Conservation (phyloP, 2,329 filamentous ascomycete species). For the Colletotrichum spinosum region DNA sequence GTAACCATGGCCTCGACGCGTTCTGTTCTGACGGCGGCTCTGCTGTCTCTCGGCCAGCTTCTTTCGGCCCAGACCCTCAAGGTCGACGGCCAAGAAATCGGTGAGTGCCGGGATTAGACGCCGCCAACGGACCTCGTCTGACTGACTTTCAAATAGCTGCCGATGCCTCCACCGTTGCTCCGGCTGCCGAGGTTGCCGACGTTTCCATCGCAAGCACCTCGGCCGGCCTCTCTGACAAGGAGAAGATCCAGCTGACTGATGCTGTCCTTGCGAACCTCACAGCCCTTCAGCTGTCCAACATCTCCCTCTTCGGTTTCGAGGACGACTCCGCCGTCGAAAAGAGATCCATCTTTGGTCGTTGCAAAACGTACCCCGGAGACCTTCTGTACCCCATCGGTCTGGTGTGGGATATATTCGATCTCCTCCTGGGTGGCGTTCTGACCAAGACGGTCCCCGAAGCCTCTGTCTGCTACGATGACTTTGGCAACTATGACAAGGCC, state of each 20-base stretch:
- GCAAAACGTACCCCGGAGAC: conserved; percentile 51
- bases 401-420: conserved; percentile 50
- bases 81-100: conserved; percentile 40
- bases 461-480: conserved; percentile 48
- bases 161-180: conserved; percentile 41
- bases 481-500: conserved; percentile 45
- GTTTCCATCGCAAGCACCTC: conserved; percentile 14
- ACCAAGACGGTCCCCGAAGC: conserved; percentile 48
- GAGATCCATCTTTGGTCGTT: conserved; percentile 40
- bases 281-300: conserved; percentile 43
- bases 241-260: conserved; percentile 49
- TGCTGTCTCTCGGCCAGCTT: conserved; percentile 28
- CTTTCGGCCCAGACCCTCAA: conserved; percentile 42
- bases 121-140: conserved; percentile 4
- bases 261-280: conserved; percentile 47
- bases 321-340: conserved; percentile 38
- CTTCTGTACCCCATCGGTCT: conserved; percentile 42
- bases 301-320: conserved; percentile 49
- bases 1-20: conserved; percentile 33
- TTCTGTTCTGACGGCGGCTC: conserved; percentile 31
- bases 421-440: conserved; percentile 47
- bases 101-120: conserved; percentile 36
- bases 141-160: conserved; percentile 34
- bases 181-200: conserved; percentile 36
- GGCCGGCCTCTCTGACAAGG: conserved; percentile 31